These are phyloP conservation scores for Rhodotorula sp. DNA, from an alignment of 1,284 basidiomycete species.

Conservation along the genomic window DNA sequence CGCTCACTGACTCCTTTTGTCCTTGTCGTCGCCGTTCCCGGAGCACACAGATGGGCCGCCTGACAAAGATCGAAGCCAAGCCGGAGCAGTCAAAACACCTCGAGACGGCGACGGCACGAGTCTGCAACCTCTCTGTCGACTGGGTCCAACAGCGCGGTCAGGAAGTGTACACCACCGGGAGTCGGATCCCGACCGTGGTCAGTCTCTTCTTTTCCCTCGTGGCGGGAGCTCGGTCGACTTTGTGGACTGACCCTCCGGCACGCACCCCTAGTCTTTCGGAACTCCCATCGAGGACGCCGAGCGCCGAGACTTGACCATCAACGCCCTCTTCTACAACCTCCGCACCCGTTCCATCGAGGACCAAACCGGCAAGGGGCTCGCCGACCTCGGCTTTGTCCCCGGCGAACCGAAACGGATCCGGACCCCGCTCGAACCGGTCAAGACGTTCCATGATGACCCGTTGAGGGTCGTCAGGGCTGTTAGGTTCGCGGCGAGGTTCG, in stretches of 20 bases:
- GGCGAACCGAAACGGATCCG: constrained; percentile 57
- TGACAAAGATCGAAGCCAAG: constrained; percentile 83
- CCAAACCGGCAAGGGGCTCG: constrained; percentile 76
- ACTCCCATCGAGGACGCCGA: constrained; percentile 89
- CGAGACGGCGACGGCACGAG: constrained; percentile 86
- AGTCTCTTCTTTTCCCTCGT: constrained; percentile 47
- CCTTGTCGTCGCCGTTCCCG: too few relatives aligned
- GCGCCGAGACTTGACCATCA: constrained; percentile 91
- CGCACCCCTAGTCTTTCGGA: constrained; percentile 71
- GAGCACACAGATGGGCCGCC: constrained; percentile 44
- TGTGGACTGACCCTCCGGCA: not conserved
- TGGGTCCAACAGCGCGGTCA: constrained; percentile 93
- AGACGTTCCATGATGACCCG: constrained; percentile 94
- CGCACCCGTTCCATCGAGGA: constrained; percentile 88
- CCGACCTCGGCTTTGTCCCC: constrained; percentile 68
- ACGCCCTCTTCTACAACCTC: constrained; percentile 94
- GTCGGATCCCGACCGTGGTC: constrained; percentile 83
- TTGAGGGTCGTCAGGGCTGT: constrained; percentile 85
- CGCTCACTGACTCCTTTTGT: not conserved
- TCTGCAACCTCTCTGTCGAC: constrained; percentile 83
- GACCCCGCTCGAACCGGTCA: constrained; percentile 79
- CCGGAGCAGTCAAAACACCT: constrained; percentile 98
- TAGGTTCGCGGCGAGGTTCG: constrained; percentile 86
- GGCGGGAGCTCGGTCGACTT: too few relatives aligned
- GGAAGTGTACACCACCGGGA: constrained; percentile 76